Evolutionary conservation across 2,329 filamentous ascomycete genomes (phyloP), one percentile per base, ranked within the genome.

Genomic region (Claviceps sp.): DNA sequence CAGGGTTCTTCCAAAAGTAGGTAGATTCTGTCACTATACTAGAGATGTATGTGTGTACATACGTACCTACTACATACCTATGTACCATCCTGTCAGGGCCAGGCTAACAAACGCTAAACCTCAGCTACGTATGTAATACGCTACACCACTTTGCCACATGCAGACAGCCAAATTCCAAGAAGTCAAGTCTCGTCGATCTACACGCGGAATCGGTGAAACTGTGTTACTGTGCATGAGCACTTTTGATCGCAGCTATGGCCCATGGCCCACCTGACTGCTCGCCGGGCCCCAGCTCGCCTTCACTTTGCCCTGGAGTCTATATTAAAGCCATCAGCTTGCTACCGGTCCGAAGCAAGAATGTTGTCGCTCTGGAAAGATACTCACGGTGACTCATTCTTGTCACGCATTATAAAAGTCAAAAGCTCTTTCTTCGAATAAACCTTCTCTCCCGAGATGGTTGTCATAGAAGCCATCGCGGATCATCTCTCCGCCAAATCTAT

Each of bases 381-480:
- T 46, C 13, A 26, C 16, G 4, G 3, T 34, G 8, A 17, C 16
- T 4, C 26, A 17, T 13, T 17, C 26, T 26, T 24, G 6, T 45
- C 2, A n/a, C 14, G 10, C 7, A 26, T 4, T 3, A 16, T 7
- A 7, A 45, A 45, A 45, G n/a, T 4, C 6, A 24, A 30, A 45
- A 13, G 22, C 13, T 26, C 42, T 16, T 45, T 44, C 30, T 17
- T 17, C 13, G 11, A 43, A 7, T 40, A 26, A 26, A 37, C 26
- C n/a, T 7, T 14, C 7, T 13, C 7, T 38, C 30, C 17, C 4
- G 41, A 34, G 16, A 78, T 78, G 70, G 70, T 77, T 58, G 64
- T 79, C 22, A 63, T 81, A 48, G 77, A 80, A 58, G 59, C 67
- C 38, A 52, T 75, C 34, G 47, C 76, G 55, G 66, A 68, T 53